Conservation (phyloP, 352 stramenopile species). For the Paralagenidium karlingii region DNA sequence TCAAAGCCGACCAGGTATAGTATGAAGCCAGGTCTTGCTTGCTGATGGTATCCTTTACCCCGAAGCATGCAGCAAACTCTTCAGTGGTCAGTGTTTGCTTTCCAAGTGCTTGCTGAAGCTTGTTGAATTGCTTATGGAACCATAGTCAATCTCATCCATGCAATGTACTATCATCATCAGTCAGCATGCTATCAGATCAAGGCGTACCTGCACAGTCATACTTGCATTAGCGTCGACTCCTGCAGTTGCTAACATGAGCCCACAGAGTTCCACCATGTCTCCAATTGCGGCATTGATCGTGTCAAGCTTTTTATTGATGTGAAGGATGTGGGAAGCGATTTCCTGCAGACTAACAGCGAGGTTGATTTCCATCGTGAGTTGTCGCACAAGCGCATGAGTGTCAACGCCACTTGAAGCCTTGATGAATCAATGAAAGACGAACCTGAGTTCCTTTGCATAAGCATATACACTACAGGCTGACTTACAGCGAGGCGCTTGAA, state of each 20-base stretch:
- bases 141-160: too few relatives aligned
- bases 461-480: too few relatives aligned
- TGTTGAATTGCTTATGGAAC: constrained; percentile 49
- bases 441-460: too few relatives aligned
- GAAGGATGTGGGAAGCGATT: too few relatives aligned
- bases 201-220: not conserved
- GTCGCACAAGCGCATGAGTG: too few relatives aligned
- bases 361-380: too few relatives aligned
- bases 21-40: constrained; percentile 13
- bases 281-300: too few relatives aligned
- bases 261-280: not conserved
- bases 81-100: constrained; percentile 16
- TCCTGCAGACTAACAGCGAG: too few relatives aligned
- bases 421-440: too few relatives aligned
- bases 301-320: too few relatives aligned
- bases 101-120: constrained; percentile 31
- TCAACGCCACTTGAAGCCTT: too few relatives aligned
- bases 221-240: not conserved
- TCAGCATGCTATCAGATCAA: not conserved
- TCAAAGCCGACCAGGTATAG: constrained; percentile 2
- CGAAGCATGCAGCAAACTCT: constrained; percentile 25
- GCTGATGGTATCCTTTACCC: constrained; percentile 22
- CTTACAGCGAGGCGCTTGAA: too few relatives aligned
- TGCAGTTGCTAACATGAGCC: not conserved
- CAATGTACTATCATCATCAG: not conserved